Evolutionary conservation across 352 stramenopile species (phyloP).

Genomic region (Pythium dissotocum): DNA sequence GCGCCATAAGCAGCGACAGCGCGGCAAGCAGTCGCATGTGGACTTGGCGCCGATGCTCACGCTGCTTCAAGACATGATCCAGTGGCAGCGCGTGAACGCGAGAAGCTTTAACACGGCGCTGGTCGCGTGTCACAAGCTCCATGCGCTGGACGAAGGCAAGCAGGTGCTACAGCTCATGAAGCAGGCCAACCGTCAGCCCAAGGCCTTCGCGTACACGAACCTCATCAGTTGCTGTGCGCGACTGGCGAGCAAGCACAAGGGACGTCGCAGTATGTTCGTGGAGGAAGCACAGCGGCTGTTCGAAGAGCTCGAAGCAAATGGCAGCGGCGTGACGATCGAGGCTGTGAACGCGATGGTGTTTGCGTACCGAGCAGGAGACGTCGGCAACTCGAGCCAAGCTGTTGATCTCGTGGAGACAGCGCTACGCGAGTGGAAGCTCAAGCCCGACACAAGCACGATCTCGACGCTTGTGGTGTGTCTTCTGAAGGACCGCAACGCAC

Average conservation of each 20-base stretch:
- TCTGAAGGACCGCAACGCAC: constrained; percentile 32
- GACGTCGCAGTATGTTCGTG: constrained; percentile 33
- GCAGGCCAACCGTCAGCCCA: constrained; percentile 25
- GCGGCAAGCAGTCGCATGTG: constrained; percentile 29
- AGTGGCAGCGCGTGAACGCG: constrained; percentile 35
- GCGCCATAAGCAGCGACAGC: constrained; percentile 8
- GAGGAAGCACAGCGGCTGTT: constrained; percentile 43
- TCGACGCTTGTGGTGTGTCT: constrained; percentile 47
- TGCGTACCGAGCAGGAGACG: constrained; percentile 42
- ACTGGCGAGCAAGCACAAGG: constrained; percentile 25
- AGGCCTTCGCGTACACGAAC: constrained; percentile 54
- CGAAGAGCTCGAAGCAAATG: constrained; percentile 37
- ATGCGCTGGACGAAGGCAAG: constrained; percentile 39
- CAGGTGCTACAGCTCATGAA: constrained; percentile 53
- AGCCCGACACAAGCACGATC: constrained; percentile 45
- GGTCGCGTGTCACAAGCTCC: constrained; percentile 54
- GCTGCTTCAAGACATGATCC: constrained; percentile 56
- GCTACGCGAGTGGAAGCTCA: constrained; percentile 37
- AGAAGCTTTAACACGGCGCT: constrained; percentile 74
- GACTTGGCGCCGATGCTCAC: constrained; percentile 39
- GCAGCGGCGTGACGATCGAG: constrained; percentile 27
- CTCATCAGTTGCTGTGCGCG: constrained; percentile 68
- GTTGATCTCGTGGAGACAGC: constrained; percentile 31
- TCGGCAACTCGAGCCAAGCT: constrained; percentile 37
- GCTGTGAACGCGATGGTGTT: constrained; percentile 65